A percentile compares a stretch with the other conserved stretches of the same genome.
Conservation (phyloP, 768 basidiomycete genomes). For the Psilocybe sp. region DNA sequence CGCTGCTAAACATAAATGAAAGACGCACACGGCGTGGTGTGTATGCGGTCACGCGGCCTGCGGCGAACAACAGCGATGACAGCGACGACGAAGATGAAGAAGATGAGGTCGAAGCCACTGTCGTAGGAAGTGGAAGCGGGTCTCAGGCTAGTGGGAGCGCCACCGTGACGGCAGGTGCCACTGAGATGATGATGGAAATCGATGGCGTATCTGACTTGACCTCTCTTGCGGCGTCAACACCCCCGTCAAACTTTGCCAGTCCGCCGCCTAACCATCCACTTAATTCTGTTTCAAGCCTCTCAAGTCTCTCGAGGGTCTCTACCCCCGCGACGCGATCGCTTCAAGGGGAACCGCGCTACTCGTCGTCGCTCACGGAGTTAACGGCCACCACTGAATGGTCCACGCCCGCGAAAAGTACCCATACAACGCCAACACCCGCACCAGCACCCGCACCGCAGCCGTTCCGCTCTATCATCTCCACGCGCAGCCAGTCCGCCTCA, state of each 20-base stretch:
- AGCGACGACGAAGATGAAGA: slow-evolving; percentile 49
- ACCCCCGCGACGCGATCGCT: too few species aligned
- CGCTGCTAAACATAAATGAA: slow-evolving; percentile 66
- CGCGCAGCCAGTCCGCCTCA: slow-evolving; percentile 52
- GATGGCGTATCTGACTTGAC: slow-evolving; percentile 47
- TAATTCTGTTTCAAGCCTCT: neutral
- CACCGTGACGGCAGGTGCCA: slow-evolving; percentile 29
- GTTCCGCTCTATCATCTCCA: slow-evolving; percentile 58
- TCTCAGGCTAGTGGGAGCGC: slow-evolving; percentile 9
- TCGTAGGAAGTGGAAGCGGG: slow-evolving; percentile 44
- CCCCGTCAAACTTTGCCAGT: slow-evolving; percentile 27
- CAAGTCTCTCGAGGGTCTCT: too few species aligned
- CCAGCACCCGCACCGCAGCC: slow-evolving; percentile 6
- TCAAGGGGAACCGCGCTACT: slow-evolving; percentile 24
- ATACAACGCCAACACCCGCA: slow-evolving; percentile 20
- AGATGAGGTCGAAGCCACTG: slow-evolving; percentile 42
- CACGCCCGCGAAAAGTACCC: slow-evolving; percentile 28
- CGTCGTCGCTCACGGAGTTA: slow-evolving; percentile 40
- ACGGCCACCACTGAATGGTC: slow-evolving; percentile 32
- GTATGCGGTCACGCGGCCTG: slow-evolving; percentile 64
- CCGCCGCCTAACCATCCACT: slow-evolving; percentile 11
- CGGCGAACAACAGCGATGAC: slow-evolving; percentile 60
- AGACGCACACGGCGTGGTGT: slow-evolving; percentile 80
- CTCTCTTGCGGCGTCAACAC: slow-evolving; percentile 38
- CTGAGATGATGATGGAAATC: slow-evolving; percentile 49